A percentile compares a stretch with the other conserved stretches of the same genome.
These are phyloP conservation scores for Pythium myriotylum DNA, from an alignment of 352 stramenopile genomes.

Conservation along the genomic window DNA sequence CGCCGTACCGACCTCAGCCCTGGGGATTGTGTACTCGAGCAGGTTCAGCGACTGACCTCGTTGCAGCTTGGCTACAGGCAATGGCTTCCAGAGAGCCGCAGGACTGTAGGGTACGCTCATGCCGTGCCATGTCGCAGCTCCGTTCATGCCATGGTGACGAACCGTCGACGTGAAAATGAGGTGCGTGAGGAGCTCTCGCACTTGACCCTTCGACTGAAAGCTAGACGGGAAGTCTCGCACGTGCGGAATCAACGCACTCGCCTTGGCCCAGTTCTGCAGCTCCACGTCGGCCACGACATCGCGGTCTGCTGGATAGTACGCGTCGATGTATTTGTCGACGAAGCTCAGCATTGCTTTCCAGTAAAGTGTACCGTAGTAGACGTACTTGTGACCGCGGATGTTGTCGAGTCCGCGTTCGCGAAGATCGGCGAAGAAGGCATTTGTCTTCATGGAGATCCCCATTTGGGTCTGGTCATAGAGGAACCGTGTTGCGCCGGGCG, in stretches of 20 bases:
- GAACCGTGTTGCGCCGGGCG: conserved; percentile 36
- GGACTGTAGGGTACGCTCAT: conserved; percentile 4
- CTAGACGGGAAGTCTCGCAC: conserved; percentile 34
- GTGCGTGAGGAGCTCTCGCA: conserved; percentile 33
- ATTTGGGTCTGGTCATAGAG: conserved; percentile 19
- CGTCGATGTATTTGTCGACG: conserved; percentile 31
- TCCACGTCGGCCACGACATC: conserved; percentile 33
- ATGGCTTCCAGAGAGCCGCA: conserved; percentile 15
- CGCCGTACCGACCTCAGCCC: neutral
- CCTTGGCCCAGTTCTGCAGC: conserved; percentile 43
- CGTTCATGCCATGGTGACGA: conserved; percentile 52
- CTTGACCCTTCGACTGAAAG: conserved; percentile 15
- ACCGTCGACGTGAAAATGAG: conserved; percentile 45
- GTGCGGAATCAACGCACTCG: conserved; percentile 25
- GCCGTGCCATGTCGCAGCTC: conserved; percentile 36
- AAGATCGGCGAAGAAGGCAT: conserved; percentile 3
- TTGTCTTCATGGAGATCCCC: conserved; percentile 1
- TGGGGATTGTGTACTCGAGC: conserved; percentile 4
- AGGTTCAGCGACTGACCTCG: conserved; percentile 10
- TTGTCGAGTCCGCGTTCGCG: conserved; percentile 7
- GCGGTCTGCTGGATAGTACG: conserved; percentile 32
- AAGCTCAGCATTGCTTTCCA: conserved; percentile 29
- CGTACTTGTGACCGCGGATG: conserved; percentile 5
- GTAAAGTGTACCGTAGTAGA: neutral
- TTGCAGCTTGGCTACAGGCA: conserved; percentile 10